Evolutionary conservation across 257 asterid species (phyloP).

Genomic region (Lavandula angustifolia): DNA sequence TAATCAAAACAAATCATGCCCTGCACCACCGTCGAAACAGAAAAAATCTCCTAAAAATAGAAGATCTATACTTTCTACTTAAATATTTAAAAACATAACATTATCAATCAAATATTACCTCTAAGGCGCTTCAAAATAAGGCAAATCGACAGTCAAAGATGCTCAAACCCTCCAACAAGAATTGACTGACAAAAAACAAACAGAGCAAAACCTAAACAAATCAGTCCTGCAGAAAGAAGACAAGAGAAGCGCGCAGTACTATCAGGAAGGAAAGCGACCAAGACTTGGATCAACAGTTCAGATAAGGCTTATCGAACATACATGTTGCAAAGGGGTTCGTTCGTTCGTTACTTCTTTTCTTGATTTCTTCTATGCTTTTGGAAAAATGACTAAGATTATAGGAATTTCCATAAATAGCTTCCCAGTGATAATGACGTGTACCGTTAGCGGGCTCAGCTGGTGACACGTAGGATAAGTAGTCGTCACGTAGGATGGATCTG

Average conservation of each 20-base stretch:
- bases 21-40: background rate
- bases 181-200: constrained; percentile 10
- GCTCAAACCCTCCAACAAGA: constrained; percentile 23
- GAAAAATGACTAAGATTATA: constrained; percentile 22
- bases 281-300: constrained; percentile 23
- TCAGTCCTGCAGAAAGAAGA: constrained; percentile 21
- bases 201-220: constrained; percentile 31
- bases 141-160: constrained; percentile 29
- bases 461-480: constrained; percentile 41
- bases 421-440: constrained; percentile 43
- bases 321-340: constrained; percentile 27
- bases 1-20: constrained; percentile 23
- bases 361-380: constrained; percentile 19
- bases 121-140: constrained; percentile 34
- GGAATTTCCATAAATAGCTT: constrained; percentile 16
- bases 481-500: constrained; percentile 26
- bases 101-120: constrained; percentile 32
- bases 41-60: constrained; percentile 15
- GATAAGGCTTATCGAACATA: constrained; percentile 40
- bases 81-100: constrained; percentile 10
- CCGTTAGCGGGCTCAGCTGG: constrained; percentile 31
- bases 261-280: constrained; percentile 6
- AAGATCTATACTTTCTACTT: background rate
- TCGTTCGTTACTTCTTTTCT: background rate
- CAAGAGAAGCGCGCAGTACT: constrained; percentile 13